phyloP scores from a whole-genome alignment of 2,329 filamentous ascomycete genomes.

The Truncatella angustata region DNA sequence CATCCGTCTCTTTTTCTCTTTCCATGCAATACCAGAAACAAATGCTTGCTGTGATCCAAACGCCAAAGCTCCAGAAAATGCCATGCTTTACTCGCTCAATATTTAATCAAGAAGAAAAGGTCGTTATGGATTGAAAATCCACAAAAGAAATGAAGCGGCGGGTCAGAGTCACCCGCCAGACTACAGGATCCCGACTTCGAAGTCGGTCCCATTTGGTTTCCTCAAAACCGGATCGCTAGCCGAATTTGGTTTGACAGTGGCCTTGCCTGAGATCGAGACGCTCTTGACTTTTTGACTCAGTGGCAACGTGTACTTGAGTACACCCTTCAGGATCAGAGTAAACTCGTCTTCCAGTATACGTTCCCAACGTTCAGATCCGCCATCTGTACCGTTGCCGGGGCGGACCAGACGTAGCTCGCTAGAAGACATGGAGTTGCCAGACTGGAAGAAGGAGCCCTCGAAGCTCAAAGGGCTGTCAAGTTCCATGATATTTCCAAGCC shows the following conservation, averaged over 20 bases:
- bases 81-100: conserved; percentile 36
- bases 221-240: conserved; percentile 48
- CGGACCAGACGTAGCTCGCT: conserved; percentile 79
- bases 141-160: conserved; percentile 4
- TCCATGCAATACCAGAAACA: neutral
- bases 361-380: conserved; percentile 86
- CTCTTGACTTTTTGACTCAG: conserved; percentile 60
- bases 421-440: conserved; percentile 67
- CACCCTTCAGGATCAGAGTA: conserved; percentile 86
- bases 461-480: conserved; percentile 89
- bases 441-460: conserved; percentile 84
- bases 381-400: conserved; percentile 86
- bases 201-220: conserved; percentile 36
- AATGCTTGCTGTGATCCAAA: conserved; percentile 3
- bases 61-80: conserved; percentile 26
- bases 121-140: conserved; percentile 17
- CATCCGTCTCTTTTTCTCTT: neutral
- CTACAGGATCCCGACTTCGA: conserved; percentile 19
- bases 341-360: conserved; percentile 88
- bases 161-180: conserved; percentile 9
- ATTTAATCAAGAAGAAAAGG: conserved; percentile 29
- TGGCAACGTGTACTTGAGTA: conserved; percentile 76
- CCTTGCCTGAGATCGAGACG: conserved; percentile 58
- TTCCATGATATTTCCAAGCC: conserved; percentile 82
- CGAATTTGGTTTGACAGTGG: conserved; percentile 60